Percentiles rank a stretch among this genome's conserved stretches.
Conservation (phyloP, 176 grass and related monocot genomes). For the Hordeum vulgare region MorexV3_pseudomolecules_assembly NC_058523.1:27288091-27288590, state of each 20-base stretch:
- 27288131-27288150: too few species aligned
- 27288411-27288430: slow-evolving; percentile 81
- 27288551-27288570: neutral
- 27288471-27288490: slow-evolving; percentile 74
- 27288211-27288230: neutral
- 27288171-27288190: neutral
- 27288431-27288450: slow-evolving; percentile 93
- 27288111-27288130: neutral
- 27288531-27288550: neutral
- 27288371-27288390: slow-evolving; percentile 73
- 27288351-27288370: slow-evolving; percentile 60
- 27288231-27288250: neutral
- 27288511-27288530: neutral
- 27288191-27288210: neutral
- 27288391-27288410: slow-evolving; percentile 82
- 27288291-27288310: neutral
- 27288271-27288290: neutral
- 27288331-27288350: neutral
- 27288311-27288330: neutral
- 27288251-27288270: neutral
- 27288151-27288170: neutral
- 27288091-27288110: too few species aligned
- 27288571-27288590: neutral
- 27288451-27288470: slow-evolving; percentile 87
- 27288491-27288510: slow-evolving; percentile 93